Evolutionary conservation across 1,284 basidiomycete genomes (phyloP).

Genomic region (Macrocystidia cucumis): DNA sequence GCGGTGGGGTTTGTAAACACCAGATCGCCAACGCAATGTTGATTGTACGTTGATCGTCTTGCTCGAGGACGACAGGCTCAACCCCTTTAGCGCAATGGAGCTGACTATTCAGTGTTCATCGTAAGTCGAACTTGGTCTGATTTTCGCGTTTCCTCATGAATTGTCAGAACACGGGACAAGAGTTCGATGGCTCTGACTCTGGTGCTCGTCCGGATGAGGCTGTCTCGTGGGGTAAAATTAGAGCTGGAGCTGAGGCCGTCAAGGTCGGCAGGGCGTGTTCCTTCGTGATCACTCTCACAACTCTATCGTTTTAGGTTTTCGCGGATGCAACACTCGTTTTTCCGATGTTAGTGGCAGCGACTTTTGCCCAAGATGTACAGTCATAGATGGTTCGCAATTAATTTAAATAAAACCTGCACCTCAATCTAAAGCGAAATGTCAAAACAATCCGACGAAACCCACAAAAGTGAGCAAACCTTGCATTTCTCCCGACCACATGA

Average conservation of each 20-base stretch:
- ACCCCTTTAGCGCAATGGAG: constrained; percentile 79
- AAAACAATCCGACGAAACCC: neutral
- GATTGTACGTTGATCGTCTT: constrained; percentile 49
- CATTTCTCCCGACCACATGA: constrained; percentile 58
- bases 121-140: constrained; percentile 30
- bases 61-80: neutral
- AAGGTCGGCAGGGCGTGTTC: constrained; percentile 67
- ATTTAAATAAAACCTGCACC: constrained; percentile 8
- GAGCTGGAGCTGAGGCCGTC: constrained; percentile 83
- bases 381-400: neutral
- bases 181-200: constrained; percentile 98
- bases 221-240: constrained; percentile 99
- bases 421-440: neutral
- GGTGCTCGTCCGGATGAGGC: constrained; percentile 97
- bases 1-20: constrained; percentile 98
- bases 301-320: constrained; percentile 38
- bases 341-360: constrained; percentile 83
- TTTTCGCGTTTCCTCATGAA: neutral
- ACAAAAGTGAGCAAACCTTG: constrained; percentile 20
- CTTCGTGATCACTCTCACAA: constrained; percentile 4
- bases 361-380: constrained; percentile 54
- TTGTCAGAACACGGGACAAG: constrained; percentile 89
- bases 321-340: constrained; percentile 88
- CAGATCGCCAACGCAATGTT: constrained; percentile 99
- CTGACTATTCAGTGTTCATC: constrained; percentile 96